A percentile compares a stretch with the other conserved stretches of the same genome.
Evolutionary conservation across 2,329 filamentous ascomycete genomes (phyloP).

Genomic region (Neonectria coccinea): DNA sequence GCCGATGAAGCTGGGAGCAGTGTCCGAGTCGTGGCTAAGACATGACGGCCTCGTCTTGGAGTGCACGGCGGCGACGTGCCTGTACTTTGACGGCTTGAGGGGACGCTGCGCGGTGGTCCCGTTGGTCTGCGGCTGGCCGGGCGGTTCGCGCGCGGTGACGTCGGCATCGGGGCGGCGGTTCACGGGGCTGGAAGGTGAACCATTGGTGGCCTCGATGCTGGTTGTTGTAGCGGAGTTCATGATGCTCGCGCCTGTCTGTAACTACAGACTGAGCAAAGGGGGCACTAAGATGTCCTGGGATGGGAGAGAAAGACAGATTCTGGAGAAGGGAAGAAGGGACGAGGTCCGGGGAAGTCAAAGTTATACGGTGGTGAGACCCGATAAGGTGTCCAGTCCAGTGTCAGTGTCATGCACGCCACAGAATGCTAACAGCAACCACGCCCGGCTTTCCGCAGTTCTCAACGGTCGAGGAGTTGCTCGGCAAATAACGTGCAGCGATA

Average conservation of each 20-base stretch:
- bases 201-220: conserved; percentile 48
- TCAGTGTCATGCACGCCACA: conserved; percentile 24
- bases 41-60: conserved; percentile 78
- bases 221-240: conserved; percentile 59
- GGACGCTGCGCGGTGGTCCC: conserved; percentile 41
- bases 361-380: conserved; percentile 29
- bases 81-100: conserved; percentile 72
- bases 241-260: conserved; percentile 33
- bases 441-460: conserved; percentile 19
- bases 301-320: conserved; percentile 4
- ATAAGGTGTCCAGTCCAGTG: conserved; percentile 21
- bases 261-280: conserved; percentile 30
- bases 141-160: conserved; percentile 44
- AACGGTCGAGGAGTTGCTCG: conserved; percentile 17
- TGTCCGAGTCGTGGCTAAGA: conserved; percentile 83
- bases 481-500: conserved; percentile 25
- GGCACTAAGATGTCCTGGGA: conserved; percentile 9
- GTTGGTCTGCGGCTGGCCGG: conserved; percentile 31
- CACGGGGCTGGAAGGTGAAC: conserved; percentile 38
- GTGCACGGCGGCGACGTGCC: conserved; percentile 91
- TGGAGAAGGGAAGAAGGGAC: neutral
- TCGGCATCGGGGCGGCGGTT: conserved; percentile 44
- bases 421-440: conserved; percentile 5
- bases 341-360: conserved; percentile 8
- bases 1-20: conserved; percentile 86